Evolutionary conservation across 768 basidiomycete species (phyloP), one percentile per base, ranked within the genome.

Genomic region (Lepiota venenata): DNA sequence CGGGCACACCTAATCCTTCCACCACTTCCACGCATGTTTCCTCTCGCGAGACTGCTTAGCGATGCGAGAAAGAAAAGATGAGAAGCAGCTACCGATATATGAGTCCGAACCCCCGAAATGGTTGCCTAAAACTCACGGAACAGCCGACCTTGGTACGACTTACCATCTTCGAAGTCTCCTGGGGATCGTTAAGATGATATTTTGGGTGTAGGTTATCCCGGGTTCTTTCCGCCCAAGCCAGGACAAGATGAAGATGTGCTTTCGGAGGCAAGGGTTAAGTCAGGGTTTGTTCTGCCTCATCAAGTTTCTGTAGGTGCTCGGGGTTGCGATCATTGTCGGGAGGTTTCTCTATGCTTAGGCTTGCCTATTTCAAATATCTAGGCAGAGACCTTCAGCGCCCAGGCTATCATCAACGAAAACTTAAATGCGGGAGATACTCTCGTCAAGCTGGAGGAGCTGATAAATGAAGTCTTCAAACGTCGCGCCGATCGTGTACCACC

Each of bases 231-330:
- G 41, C 88, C 91, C 5, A 77, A 79, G 38, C 81, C 85, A 15
- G 78, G 81, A 4, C 87, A 91, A 64, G 84, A 87, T 52, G 91
- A 93, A 65, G 90, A 91, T 60, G 63, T 80, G 1, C 70, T 93
- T 40, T 83, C 87, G 0, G 80, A 83, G 40, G 58, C 63, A 0
- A 85, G 83, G 59, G 76, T 92, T 32, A 83, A 83, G 70, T 77
- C 77, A 64, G 91, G 91, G 0, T 84, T 86, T 56, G 63, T 69
- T 11, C 69, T 85, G 21, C 63, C 69, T 4, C 71, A 74, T 12
- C 74, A 81, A 25, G 83, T 91, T 40, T 72, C 78, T 32, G 90
- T 91, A 63, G 59, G 83, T 68, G 20, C 9, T 25, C 29, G 43
- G 10, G 20, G 35, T 39, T 29, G n/a, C 10, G 11, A 25, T 14